These are phyloP conservation scores for Pseudocohnilembus persalinus DNA, from an alignment of 169 alveolate genomes.

Conservation along the genomic window DNA sequence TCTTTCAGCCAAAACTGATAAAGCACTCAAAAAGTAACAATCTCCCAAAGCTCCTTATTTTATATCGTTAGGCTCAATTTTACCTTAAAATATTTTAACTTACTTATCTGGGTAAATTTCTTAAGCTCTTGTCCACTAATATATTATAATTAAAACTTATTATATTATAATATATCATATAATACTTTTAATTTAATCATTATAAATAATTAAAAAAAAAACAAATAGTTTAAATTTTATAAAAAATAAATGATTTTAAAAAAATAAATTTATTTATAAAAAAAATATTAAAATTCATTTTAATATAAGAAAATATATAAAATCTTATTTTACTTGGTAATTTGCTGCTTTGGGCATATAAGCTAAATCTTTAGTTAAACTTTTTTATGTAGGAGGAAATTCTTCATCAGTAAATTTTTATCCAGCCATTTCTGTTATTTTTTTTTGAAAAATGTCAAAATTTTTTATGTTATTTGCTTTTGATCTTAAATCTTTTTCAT, in stretches of 20 bases:
- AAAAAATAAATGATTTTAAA: no score
- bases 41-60: conserved; percentile 79
- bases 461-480: no score
- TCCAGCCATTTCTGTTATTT: no score
- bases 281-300: background rate
- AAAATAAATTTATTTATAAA: no score
- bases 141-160: no score
- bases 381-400: background rate
- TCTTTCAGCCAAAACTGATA: conserved; percentile 76
- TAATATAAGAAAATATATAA: no score
- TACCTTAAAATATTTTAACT: conserved; percentile 21
- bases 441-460: no score
- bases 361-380: background rate
- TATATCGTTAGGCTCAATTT: conserved; percentile 56
- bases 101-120: conserved; percentile 9
- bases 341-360: background rate
- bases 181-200: no score
- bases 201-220: no score
- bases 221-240: no score
- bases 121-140: conserved; percentile 17
- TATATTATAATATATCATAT: no score
- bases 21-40: conserved; percentile 73
- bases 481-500: no score
- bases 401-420: background rate
- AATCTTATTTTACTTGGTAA: background rate